Percentiles rank a stretch among this genome's conserved stretches.
These are phyloP conservation scores for Calvatia gigantea DNA, from an alignment of 768 basidiomycete genomes.

Conservation along the genomic window DNA sequence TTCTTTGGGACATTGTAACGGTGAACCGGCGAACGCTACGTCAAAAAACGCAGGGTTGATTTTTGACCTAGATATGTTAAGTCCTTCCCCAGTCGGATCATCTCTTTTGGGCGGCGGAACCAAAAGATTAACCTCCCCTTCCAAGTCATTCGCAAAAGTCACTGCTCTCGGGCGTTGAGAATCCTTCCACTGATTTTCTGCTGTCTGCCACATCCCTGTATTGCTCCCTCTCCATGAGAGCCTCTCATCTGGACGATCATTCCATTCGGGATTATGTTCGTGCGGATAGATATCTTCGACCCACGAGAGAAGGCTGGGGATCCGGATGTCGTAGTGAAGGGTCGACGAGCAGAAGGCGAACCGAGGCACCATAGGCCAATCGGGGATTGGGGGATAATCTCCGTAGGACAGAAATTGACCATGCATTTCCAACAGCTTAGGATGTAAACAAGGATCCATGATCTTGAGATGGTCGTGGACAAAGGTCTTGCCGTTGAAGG, in stretches of 20 bases:
- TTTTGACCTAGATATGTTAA: slow-evolving; percentile 24
- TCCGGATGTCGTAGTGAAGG: slow-evolving; percentile 45
- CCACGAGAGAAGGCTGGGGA: slow-evolving; percentile 39
- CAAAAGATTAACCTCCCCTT: slow-evolving; percentile 31
- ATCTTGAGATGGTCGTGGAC: slow-evolving; percentile 39
- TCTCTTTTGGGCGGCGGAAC: slow-evolving; percentile 12
- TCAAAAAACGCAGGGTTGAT: slow-evolving; percentile 53
- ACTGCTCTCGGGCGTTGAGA: slow-evolving; percentile 45
- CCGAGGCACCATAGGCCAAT: slow-evolving; percentile 31
- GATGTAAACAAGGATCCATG: slow-evolving; percentile 43
- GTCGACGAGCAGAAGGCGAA: slow-evolving; percentile 43
- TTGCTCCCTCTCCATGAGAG: slow-evolving; percentile 69
- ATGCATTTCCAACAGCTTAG: slow-evolving; percentile 34
- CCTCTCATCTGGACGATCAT: slow-evolving; percentile 51
- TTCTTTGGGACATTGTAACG: slow-evolving; percentile 33
- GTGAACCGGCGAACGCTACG: slow-evolving; percentile 45
- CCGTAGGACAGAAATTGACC: slow-evolving; percentile 40
- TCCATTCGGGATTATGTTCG: slow-evolving; percentile 56
- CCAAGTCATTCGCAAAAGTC: slow-evolving; percentile 30
- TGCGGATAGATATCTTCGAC: slow-evolving; percentile 25
- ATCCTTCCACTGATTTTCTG: slow-evolving; percentile 37
- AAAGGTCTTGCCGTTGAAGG: slow-evolving; percentile 28
- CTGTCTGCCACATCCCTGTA: slow-evolving; percentile 49
- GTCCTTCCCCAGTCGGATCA: slow-evolving; percentile 29
- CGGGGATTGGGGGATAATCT: slow-evolving; percentile 31